Evolutionary conservation across 106 monocot genomes (phyloP).

Genomic region (Posidonia australis): DNA sequence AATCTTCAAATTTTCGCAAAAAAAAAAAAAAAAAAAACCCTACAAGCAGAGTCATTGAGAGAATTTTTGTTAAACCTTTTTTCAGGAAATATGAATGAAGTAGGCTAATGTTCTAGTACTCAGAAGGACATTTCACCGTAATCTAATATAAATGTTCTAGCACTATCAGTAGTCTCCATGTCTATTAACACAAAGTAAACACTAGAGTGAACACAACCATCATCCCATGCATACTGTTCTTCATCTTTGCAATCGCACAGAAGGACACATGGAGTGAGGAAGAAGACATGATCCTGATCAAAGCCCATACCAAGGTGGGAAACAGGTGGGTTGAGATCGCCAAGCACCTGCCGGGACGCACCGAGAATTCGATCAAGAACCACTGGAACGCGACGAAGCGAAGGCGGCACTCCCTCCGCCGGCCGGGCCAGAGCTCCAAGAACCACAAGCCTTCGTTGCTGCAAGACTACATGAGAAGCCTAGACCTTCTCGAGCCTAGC

Average conservation of each 20-base stretch:
- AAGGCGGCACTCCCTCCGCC: conserved; percentile 43
- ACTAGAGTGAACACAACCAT: neutral
- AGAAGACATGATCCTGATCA: conserved; percentile 62
- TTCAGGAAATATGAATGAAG: too few relatives aligned
- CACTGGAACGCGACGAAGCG: conserved; percentile 90
- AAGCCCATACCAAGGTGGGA: conserved; percentile 56
- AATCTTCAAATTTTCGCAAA: too few relatives aligned
- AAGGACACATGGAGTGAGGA: conserved; percentile 82
- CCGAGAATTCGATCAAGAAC: conserved; percentile 95
- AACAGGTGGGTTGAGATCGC: conserved; percentile 96
- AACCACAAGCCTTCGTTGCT: conserved; percentile 38
- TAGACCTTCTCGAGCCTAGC: conserved; percentile 1
- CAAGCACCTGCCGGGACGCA: conserved; percentile 69
- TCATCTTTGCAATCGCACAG: conserved; percentile 13
- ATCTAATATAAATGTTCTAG: too few relatives aligned
- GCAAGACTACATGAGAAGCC: conserved; percentile 63
- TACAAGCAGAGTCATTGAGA: too few relatives aligned
- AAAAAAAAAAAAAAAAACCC: too few relatives aligned
- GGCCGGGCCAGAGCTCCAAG: conserved; percentile 27
- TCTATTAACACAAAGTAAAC: neutral
- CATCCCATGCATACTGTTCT: neutral
- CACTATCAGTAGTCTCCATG: too few relatives aligned
- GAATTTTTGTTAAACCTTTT: too few relatives aligned
- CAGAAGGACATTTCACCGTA: too few relatives aligned
- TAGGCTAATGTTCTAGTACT: too few relatives aligned